phyloP scores from a whole-genome alignment of 306 rosid genomes.

The Pterocarpus macrocarpus region DNA sequence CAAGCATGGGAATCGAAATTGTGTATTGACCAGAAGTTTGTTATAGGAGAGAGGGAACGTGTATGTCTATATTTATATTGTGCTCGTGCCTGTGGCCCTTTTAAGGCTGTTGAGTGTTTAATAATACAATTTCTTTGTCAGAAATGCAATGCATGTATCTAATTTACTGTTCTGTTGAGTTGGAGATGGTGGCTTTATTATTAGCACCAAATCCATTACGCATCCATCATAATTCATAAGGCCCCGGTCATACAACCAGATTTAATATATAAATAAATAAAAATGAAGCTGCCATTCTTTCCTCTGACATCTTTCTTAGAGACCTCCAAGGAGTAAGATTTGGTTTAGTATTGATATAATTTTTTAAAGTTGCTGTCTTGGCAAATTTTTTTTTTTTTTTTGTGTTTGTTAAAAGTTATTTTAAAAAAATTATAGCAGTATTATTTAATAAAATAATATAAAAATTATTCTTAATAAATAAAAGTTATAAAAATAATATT shows the following conservation, averaged over 20 bases:
- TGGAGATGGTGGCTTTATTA: constrained; percentile 12
- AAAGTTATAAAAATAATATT: too few relatives aligned
- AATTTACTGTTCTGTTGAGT: background rate
- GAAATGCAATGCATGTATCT: constrained; percentile 42
- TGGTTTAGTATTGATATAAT: too few relatives aligned
- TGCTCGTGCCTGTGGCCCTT: background rate
- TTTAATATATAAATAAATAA: background rate
- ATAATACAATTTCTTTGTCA: constrained; percentile 5
- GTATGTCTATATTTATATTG: background rate
- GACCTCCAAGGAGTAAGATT: too few relatives aligned
- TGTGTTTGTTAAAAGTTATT: too few relatives aligned
- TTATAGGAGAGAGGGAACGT: background rate
- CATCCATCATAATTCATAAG: background rate
- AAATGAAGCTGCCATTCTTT: background rate
- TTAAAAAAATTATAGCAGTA: too few relatives aligned
- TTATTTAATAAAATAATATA: too few relatives aligned
- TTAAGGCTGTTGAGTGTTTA: background rate
- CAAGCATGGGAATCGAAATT: background rate
- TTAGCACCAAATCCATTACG: constrained; percentile 25
- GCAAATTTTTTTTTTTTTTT: too few relatives aligned
- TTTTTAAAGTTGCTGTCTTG: too few relatives aligned
- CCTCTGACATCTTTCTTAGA: background rate
- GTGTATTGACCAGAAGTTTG: background rate
- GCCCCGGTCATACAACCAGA: constrained; percentile 1
- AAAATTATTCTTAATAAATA: too few relatives aligned